Evolutionary conservation across 1,284 basidiomycete genomes (phyloP), one percentile per base, ranked within the genome.

Genomic region (Uromyces viciae-fabae): DNA sequence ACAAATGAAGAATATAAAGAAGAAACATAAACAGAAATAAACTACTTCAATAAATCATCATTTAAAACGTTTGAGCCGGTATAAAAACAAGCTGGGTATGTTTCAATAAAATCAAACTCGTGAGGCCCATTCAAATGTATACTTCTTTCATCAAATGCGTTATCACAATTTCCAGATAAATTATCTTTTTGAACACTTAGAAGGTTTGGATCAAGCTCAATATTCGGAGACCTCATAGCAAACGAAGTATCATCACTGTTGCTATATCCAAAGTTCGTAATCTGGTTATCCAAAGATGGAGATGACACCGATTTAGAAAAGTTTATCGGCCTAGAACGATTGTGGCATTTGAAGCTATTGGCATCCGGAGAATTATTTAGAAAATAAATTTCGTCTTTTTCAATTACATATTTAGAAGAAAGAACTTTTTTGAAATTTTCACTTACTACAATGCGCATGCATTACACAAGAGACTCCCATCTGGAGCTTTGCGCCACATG

Each of bases 401-500:
- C 66, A 68, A 28, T 25, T n/a, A n/a, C n/a, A n/a, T n/a, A n/a
- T n/a, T n/a, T n/a, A n/a, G n/a, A n/a, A n/a, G n/a, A n/a, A n/a
- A n/a, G n/a, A n/a, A n/a, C n/a, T n/a, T n/a, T n/a, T n/a, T 72
- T 72, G 22, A 43, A 25, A 38, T 25, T 69, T 43, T 28, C 14
- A 71, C 76, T 38, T 42, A 78, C 76, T 78, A 78, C 42, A 78
- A 66, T 5, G 76, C 76, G 49, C 76, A 78, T 46, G 76, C 76
- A 43, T 78, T 78, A 33, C 76, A 78, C 38, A 78, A 58, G 3
- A 78, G 76, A 22, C 49, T 54, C 14, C 76, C 76, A 40, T 78
- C 76, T 36, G 64, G 64, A n/a, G 76, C 76, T 49, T 71, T 78
- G 43, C 76, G 64, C 76, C 76, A 78, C 76, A 78, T 78, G 31